Conservation (phyloP, 2,329 filamentous ascomycete genomes). For the Coniosporium tulheliwenetii region DNA sequence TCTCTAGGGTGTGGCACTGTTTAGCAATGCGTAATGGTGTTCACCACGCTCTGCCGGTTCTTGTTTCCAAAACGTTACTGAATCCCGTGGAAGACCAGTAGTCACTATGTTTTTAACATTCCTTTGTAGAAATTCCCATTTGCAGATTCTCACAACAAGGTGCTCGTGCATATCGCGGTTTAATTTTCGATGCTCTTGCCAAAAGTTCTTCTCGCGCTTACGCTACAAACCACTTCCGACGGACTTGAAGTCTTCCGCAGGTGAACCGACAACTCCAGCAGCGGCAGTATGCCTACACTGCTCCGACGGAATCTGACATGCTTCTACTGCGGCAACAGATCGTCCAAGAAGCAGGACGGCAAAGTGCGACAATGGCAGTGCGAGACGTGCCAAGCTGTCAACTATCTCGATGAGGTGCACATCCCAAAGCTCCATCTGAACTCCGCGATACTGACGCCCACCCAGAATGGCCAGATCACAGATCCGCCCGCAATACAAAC, state of each 20-base stretch:
- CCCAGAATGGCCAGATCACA: conserved; percentile 70
- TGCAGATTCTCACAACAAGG: neutral
- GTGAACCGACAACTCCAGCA: neutral
- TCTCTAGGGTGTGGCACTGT: no score
- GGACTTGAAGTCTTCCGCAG: no score
- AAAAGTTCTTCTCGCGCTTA: no score
- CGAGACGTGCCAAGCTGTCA: conserved; percentile 66
- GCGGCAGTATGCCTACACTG: neutral
- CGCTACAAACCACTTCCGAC: no score
- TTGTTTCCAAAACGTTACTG: no score
- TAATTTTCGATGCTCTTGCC: neutral
- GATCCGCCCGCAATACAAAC: conserved; percentile 59
- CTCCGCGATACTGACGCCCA: conserved; percentile 3
- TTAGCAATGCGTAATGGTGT: no score
- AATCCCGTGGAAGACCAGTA: no score
- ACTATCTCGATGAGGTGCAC: conserved; percentile 70
- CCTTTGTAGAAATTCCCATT: no score
- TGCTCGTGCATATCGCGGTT: neutral
- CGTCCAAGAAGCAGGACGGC: conserved; percentile 42
- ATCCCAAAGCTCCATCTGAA: neutral
- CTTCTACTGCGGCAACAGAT: conserved; percentile 70
- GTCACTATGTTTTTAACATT: no score
- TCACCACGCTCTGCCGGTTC: no score
- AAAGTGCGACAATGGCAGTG: conserved; percentile 54
- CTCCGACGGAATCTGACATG: conserved; percentile 29